Percentiles rank a stretch among this genome's conserved stretches.
These are phyloP conservation scores for Phytophthora multivora DNA, from an alignment of 352 stramenopile genomes.

Conservation along the genomic window DNA sequence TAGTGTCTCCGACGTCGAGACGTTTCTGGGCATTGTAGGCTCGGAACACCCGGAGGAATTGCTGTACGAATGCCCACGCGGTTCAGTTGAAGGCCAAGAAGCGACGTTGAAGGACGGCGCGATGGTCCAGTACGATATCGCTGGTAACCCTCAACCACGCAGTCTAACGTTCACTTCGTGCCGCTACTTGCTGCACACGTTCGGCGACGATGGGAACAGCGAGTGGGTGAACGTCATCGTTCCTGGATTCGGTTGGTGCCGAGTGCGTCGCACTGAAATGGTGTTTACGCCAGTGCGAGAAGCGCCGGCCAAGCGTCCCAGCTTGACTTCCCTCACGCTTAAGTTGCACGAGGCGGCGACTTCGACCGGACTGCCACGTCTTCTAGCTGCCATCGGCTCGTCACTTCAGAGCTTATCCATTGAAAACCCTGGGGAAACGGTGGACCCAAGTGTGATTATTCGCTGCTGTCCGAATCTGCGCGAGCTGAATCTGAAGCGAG, in stretches of 20 bases:
- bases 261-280: conserved; percentile 14
- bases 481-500: conserved; percentile 10
- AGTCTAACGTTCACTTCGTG: conserved; percentile 16
- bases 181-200: conserved; percentile 9
- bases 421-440: conserved; percentile 4
- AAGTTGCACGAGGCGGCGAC: not conserved
- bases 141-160: conserved; percentile 6
- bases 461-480: conserved; percentile 21
- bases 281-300: conserved; percentile 1
- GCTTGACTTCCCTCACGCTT: conserved; percentile 6
- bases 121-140: conserved; percentile 15
- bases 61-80: conserved; percentile 13
- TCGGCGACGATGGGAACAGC: conserved; percentile 18
- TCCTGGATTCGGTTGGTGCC: conserved; percentile 17
- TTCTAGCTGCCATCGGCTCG: conserved; percentile 13
- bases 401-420: conserved; percentile 18
- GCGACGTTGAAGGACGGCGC: conserved; percentile 18
- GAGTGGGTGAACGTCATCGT: conserved; percentile 16
- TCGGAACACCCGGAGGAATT: conserved; percentile 19
- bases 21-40: conserved; percentile 10
- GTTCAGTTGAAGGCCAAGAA: conserved; percentile 7
- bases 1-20: conserved; percentile 11
- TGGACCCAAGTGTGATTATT: conserved; percentile 20
- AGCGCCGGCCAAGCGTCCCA: not conserved
- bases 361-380: conserved; percentile 9